Base-by-base conservation (phyloP, 2,329 filamentous ascomycete species). In the Arachnomyces sp. region DNA sequence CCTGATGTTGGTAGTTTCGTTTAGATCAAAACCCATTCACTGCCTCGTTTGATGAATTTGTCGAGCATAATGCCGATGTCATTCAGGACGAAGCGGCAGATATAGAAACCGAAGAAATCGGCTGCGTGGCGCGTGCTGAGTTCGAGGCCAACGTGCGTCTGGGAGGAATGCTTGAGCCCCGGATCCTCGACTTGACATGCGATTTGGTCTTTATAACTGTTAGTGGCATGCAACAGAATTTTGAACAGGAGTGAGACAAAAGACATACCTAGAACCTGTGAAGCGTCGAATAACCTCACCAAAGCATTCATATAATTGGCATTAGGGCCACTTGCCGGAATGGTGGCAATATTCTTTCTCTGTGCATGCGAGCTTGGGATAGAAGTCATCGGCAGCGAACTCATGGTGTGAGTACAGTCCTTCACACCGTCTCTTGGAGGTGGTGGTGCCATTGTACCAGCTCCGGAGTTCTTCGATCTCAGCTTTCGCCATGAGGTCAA, bases 81-180 rank as follows among this genome's bases (percentile, higher is more conserved):
- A 3, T 80, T 73, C 45, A 98, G 70, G n/a, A 89, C 88, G 59
- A 98, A 98, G 13, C 92, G 82, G 63, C 90, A 95, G 18, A 98
- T 76, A 60, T 92, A 96, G 63, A 98, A 95, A 12, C 83, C 89
- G 60, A 98, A 98, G 64, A 98, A 98, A 64, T 98, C 92, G 28
- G 90, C 86, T 6, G 90, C 92, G 61, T 95, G 90, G 31, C 90
- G 79, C 28, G 88, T 88, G 59, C 87, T 92, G 31, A 98, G 75
- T 65, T 98, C 92, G 28, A 98, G 76, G 7, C 92, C 92, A 39
- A 98, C 89, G 58, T 95, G 89, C 7, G 92, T 96, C 55, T 87
- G 88, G 52, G 89, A 90, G 13, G 87, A 88, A 63, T 92, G 86
- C 51, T 85, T 84, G 40, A 96, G 75, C 7, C 90, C 90, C 4